Conservation (phyloP, 1,139 yeast genomes). For the Debaryomyces sp. region DNA sequence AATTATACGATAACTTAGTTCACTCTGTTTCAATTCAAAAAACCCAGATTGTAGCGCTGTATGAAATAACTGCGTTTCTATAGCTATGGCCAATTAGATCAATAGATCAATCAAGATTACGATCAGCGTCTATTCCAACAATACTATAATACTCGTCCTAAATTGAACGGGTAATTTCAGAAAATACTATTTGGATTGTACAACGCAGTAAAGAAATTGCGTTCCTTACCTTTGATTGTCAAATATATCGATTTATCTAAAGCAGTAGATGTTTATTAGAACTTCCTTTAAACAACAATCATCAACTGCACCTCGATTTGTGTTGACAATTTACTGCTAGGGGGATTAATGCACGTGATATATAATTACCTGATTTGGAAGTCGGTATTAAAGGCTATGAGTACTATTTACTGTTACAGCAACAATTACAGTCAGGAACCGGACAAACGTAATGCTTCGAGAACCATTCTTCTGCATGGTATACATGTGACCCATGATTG, state of each 20-base stretch:
- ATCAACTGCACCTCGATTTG: constrained; percentile 8
- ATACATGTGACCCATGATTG: constrained; percentile 93
- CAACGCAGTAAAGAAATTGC: neutral
- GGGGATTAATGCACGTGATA: constrained; percentile 1
- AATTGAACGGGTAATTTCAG: neutral
- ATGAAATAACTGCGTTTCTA: neutral
- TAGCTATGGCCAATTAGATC: neutral
- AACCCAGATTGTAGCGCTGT: neutral
- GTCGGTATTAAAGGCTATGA: neutral
- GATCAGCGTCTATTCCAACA: neutral
- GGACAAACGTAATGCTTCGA: constrained; percentile 86
- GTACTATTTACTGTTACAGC: constrained; percentile 59
- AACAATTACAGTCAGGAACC: constrained; percentile 88
- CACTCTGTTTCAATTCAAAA: neutral
- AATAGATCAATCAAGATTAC: neutral
- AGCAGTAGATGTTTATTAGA: neutral
- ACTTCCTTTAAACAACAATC: neutral
- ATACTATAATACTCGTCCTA: neutral
- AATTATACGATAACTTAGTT: neutral
- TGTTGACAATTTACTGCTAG: constrained; percentile 12
- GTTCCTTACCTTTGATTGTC: neutral
- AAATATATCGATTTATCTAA: neutral
- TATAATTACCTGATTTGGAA: neutral
- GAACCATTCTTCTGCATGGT: constrained; percentile 96
- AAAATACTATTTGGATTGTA: neutral